Conservation (phyloP, 768 basidiomycete genomes). For the Suillus cothurnatus region DNA sequence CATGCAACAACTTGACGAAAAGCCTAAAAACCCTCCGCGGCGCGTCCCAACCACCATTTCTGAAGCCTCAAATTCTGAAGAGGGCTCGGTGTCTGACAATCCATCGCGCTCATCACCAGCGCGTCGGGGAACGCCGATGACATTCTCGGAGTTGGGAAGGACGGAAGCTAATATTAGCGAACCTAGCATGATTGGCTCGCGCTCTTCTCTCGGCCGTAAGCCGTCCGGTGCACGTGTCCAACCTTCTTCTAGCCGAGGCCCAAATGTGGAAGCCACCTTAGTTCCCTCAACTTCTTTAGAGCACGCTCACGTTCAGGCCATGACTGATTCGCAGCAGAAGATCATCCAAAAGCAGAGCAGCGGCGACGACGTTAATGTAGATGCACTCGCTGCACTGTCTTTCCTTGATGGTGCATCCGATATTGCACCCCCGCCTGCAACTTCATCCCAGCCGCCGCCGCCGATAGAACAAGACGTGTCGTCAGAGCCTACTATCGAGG, state of each 20-base stretch:
- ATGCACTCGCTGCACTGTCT: constrained; percentile 77
- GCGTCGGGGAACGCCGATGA: constrained; percentile 20
- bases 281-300: constrained; percentile 41
- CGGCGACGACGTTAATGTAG: constrained; percentile 56
- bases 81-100: constrained; percentile 33
- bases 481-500: constrained; percentile 39
- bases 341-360: constrained; percentile 23
- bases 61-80: constrained; percentile 44
- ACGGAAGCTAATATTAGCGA: constrained; percentile 32
- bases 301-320: constrained; percentile 36
- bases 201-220: constrained; percentile 55
- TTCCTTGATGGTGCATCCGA: constrained; percentile 58
- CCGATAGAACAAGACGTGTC: constrained; percentile 30
- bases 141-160: constrained; percentile 18
- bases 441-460: constrained; percentile 19
- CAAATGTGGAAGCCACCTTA: constrained; percentile 36
- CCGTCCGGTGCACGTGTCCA: constrained; percentile 85
- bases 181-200: constrained; percentile 40
- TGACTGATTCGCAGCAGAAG: constrained; percentile 24
- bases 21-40: constrained; percentile 25
- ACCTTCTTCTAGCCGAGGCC: constrained; percentile 36
- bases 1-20: constrained; percentile 59
- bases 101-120: constrained; percentile 24
- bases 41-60: constrained; percentile 49
- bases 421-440: constrained; percentile 13